phyloP scores from a whole-genome alignment of 2,329 filamentous ascomycete genomes.

The Diaporthe caulivora region DNA sequence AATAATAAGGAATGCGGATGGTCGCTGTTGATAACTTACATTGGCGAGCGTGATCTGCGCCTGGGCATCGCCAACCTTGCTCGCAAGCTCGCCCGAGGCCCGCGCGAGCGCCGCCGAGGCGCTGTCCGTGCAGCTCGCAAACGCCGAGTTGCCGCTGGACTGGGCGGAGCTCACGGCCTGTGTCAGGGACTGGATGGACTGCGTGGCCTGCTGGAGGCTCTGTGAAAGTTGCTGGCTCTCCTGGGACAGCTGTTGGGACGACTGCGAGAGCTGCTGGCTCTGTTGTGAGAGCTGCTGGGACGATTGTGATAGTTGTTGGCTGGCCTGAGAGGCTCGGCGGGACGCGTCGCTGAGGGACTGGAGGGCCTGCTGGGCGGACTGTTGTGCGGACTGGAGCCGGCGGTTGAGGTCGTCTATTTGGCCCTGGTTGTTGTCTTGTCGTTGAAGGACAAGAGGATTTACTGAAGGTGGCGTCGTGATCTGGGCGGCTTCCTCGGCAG shows the following conservation, averaged over 20 bases:
- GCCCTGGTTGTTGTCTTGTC: slow-evolving; percentile 42
- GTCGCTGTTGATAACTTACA: slow-evolving; percentile 42
- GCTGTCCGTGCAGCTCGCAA: slow-evolving; percentile 47
- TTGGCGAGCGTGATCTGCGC: slow-evolving; percentile 48
- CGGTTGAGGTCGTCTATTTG: slow-evolving; percentile 44
- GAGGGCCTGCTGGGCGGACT: slow-evolving; percentile 48
- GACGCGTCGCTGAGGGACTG: slow-evolving; percentile 46
- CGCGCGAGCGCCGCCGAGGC: slow-evolving; percentile 46
- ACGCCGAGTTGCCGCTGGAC: slow-evolving; percentile 42
- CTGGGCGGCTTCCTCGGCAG: slow-evolving; percentile 34
- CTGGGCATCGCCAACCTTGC: slow-evolving; percentile 47
- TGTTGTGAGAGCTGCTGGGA: slow-evolving; percentile 48
- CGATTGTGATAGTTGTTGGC: slow-evolving; percentile 48
- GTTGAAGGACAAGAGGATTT: slow-evolving; percentile 32
- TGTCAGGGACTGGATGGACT: slow-evolving; percentile 43
- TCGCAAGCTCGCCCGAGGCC: slow-evolving; percentile 45
- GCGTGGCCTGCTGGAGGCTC: slow-evolving; percentile 43
- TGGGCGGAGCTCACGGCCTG: slow-evolving; percentile 47
- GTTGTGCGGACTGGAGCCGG: slow-evolving; percentile 42
- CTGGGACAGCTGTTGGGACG: slow-evolving; percentile 43
- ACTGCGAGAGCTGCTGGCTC: slow-evolving; percentile 48
- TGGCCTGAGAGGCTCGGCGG: slow-evolving; percentile 48
- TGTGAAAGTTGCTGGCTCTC: slow-evolving; percentile 17
- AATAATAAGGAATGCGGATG: no score
- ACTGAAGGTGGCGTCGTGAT: slow-evolving; percentile 45